Conservation (phyloP, 495 filamentous ascomycete species). For the Neurospora sp. region DNA sequence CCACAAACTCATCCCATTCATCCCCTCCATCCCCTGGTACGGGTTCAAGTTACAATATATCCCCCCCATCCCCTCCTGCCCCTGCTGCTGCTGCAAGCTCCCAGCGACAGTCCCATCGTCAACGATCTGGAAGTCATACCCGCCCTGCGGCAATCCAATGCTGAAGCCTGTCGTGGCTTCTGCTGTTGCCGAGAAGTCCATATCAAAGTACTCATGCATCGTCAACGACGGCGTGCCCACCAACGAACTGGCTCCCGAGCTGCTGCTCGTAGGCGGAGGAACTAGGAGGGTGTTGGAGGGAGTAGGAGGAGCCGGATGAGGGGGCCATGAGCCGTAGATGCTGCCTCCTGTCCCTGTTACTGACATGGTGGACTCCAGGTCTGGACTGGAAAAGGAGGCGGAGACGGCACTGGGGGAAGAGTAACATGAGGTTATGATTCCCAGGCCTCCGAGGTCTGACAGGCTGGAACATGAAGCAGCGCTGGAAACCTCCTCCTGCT, state of each 20-base stretch:
- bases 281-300: not conserved
- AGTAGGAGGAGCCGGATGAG: not conserved
- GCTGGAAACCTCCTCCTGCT: no score
- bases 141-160: no score
- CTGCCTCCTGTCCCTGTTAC: no score
- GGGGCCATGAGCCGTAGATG: not conserved
- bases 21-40: not conserved
- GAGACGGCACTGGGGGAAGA: not conserved
- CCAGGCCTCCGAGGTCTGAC: no score
- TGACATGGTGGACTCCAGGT: not conserved
- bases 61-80: not conserved
- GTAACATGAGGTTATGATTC: no score
- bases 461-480: no score
- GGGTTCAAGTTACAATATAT: not conserved
- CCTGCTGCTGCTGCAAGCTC: no score
- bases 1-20: not conserved
- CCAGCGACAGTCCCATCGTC: no score
- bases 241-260: not conserved
- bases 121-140: no score
- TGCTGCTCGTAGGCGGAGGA: not conserved
- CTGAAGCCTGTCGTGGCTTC: no score
- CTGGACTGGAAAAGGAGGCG: not conserved
- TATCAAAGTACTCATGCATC: not conserved
- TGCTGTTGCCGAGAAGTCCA: not conserved
- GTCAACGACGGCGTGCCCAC: not conserved